Evolutionary conservation across 345 rosid species (phyloP), one percentile per base, ranked within the genome.

Genomic region (Brassica rapa): DNA sequence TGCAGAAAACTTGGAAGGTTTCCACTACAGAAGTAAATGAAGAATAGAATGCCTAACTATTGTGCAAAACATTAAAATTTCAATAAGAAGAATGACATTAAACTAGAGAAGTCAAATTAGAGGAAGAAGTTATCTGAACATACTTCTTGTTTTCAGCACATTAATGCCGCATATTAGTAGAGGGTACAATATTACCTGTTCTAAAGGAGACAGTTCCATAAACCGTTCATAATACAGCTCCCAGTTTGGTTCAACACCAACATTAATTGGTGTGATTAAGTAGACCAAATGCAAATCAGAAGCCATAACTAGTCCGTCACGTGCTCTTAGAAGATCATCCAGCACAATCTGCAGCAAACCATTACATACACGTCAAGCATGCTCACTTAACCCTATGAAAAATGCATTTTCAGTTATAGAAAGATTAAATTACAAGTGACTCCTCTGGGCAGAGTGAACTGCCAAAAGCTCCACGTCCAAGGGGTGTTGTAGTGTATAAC

Each of bases 391-490:
- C 60, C 68, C 41, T 63, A 68, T 14, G 35, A 9, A 64, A 46
- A 64, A 41, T 64, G 23, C 35, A 19, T 65, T 66, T 63, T 66
- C 6, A 43, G 23, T 27, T 57, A 75, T 25, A 81, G 30, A 84
- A 82, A 64, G 39, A 25, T 41, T 78, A 43, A 43, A 53, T 74
- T 90, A 94, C 98, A 77, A 94, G 97, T 70, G 98, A 94, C 84
- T 94, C 98, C 80, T 92, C 98, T 69, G 98, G 98, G 85, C 93
- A 87, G 76, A 94, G 92, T 76, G 98, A 94, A 85, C 98, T 94
- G 74, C 98, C 98, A 86, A 94, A 94, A 82, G 98, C 75, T 76
- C 97, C 98, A 82, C 91, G 93, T 67, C 98, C 98, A 43, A 94
- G 98, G 66, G 98, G 91, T 63, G 98, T 89, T 64, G 91, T 79